A percentile compares a stretch with the other conserved stretches of the same genome.
These are phyloP conservation scores for Dalbergia cochinchinensis DNA, from an alignment of 306 rosid species.

Conservation along the genomic window DNA sequence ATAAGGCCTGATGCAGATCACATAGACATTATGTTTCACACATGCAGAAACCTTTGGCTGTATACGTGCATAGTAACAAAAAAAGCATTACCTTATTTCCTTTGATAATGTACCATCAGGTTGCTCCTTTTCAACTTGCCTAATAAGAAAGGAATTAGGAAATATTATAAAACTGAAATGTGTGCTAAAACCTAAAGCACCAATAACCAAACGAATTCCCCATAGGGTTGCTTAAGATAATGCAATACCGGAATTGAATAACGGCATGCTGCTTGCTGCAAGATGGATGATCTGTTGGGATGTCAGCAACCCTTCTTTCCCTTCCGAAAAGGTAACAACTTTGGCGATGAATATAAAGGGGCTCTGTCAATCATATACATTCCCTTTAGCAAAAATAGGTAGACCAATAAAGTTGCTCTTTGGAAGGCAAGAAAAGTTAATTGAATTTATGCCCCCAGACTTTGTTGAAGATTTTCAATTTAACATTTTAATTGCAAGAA, in stretches of 20 bases:
- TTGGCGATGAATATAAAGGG: constrained; percentile 95
- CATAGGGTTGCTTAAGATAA: constrained; percentile 18
- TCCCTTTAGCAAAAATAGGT: constrained; percentile 41
- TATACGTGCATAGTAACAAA: neutral
- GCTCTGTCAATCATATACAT: constrained; percentile 67
- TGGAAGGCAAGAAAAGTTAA: constrained; percentile 27
- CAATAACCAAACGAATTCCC: constrained; percentile 28
- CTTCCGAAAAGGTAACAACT: constrained; percentile 98
- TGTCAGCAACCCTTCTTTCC: constrained; percentile 96
- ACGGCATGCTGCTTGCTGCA: constrained; percentile 99
- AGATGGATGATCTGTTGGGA: constrained; percentile 98
- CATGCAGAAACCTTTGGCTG: constrained; percentile 29
- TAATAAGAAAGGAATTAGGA: constrained; percentile 41
- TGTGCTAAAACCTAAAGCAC: neutral
- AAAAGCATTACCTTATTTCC: constrained; percentile 67
- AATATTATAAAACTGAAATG: constrained; percentile 23
- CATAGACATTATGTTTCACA: constrained; percentile 42
- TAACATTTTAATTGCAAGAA: constrained; percentile 32
- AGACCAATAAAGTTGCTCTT: constrained; percentile 9
- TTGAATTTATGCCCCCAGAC: constrained; percentile 15
- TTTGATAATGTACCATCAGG: constrained; percentile 73
- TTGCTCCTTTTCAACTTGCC: constrained; percentile 90
- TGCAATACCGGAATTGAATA: constrained; percentile 82
- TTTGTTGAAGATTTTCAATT: constrained; percentile 1
- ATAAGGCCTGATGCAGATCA: constrained; percentile 72